Evolutionary conservation across 2,329 filamentous ascomycete genomes (phyloP).

Genomic region (Stachybotrys chlorohalonatus): DNA sequence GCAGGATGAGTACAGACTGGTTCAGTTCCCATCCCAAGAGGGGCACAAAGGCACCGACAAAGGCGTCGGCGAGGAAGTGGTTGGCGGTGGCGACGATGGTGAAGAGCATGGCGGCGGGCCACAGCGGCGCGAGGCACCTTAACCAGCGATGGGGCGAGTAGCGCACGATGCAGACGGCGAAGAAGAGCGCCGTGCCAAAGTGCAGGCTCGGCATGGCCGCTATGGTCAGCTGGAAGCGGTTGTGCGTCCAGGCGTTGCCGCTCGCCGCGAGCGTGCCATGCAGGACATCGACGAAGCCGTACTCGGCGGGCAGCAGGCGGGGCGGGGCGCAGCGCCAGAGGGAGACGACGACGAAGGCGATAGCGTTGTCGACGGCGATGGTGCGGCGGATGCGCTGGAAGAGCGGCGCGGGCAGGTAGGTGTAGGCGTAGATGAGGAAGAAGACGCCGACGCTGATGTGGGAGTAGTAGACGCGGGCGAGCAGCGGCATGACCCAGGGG

Average conservation of each 20-base stretch:
- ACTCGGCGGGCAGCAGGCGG: conserved; percentile 33
- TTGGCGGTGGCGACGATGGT: conserved; percentile 31
- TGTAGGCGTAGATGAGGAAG: conserved; percentile 39
- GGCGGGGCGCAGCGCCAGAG: conserved; percentile 39
- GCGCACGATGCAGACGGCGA: conserved; percentile 21
- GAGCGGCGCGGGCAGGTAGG: conserved; percentile 26
- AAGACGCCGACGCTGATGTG: conserved; percentile 34
- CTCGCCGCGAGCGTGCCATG: conserved; percentile 19
- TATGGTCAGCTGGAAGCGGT: conserved; percentile 35
- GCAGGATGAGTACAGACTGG: conserved; percentile 12
- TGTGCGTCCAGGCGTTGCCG: conserved; percentile 28
- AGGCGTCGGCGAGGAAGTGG: conserved; percentile 27
- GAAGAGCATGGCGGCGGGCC: conserved; percentile 31
- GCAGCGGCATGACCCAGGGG: conserved; percentile 25
- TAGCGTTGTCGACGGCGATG: conserved; percentile 35
- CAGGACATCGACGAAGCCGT: conserved; percentile 37
- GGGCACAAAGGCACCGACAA: conserved; percentile 23
- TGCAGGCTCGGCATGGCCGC: conserved; percentile 41
- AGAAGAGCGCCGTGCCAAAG: conserved; percentile 30
- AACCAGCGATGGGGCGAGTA: conserved; percentile 31
- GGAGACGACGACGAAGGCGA: conserved; percentile 38
- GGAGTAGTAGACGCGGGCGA: conserved; percentile 34
- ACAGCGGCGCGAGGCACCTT: conserved; percentile 26
- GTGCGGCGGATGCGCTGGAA: conserved; percentile 35
- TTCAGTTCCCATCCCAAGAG: conserved; percentile 24